Evolutionary conservation across 768 basidiomycete genomes (phyloP).

Genomic region (Termitomyces sp.): DNA sequence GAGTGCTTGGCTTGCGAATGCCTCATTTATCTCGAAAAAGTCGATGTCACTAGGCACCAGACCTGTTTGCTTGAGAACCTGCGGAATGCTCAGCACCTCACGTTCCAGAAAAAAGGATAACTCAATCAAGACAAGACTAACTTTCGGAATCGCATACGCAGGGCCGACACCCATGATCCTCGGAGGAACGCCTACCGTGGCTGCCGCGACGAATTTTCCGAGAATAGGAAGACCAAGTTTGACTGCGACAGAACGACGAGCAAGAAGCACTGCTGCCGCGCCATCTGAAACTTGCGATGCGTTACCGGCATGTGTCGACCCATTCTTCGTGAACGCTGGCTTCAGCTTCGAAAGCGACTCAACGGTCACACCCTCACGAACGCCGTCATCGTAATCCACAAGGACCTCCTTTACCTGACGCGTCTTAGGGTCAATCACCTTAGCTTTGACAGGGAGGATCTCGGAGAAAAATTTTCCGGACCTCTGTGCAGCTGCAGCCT

Average conservation of each 20-base stretch:
- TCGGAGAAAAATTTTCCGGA: slow-evolving; percentile 80
- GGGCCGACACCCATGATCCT: slow-evolving; percentile 93
- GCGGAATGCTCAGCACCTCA: background rate
- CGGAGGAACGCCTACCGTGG: slow-evolving; percentile 79
- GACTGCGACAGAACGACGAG: slow-evolving; percentile 75
- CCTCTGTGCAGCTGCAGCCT: slow-evolving; percentile 76
- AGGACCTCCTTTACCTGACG: slow-evolving; percentile 61
- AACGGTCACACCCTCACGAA: slow-evolving; percentile 79
- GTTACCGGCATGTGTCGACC: slow-evolving; percentile 78
- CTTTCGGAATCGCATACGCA: slow-evolving; percentile 78
- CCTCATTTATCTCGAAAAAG: slow-evolving; percentile 92
- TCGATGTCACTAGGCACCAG: slow-evolving; percentile 70
- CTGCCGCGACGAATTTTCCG: slow-evolving; percentile 77
- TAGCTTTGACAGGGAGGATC: slow-evolving; percentile 80
- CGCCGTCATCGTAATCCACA: slow-evolving; percentile 81
- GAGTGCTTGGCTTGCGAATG: slow-evolving; percentile 81
- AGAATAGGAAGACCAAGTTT: slow-evolving; percentile 79
- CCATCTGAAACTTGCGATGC: slow-evolving; percentile 92
- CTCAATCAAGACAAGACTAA: background rate
- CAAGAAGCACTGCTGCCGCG: slow-evolving; percentile 84
- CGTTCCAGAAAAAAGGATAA: background rate
- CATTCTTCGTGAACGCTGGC: slow-evolving; percentile 77
- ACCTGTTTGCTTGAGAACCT: slow-evolving; percentile 58
- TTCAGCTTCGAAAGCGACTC: slow-evolving; percentile 79
- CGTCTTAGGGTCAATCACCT: slow-evolving; percentile 69